Conservation (phyloP, 768 basidiomycete genomes). For the Cyathus striatus region DNA sequence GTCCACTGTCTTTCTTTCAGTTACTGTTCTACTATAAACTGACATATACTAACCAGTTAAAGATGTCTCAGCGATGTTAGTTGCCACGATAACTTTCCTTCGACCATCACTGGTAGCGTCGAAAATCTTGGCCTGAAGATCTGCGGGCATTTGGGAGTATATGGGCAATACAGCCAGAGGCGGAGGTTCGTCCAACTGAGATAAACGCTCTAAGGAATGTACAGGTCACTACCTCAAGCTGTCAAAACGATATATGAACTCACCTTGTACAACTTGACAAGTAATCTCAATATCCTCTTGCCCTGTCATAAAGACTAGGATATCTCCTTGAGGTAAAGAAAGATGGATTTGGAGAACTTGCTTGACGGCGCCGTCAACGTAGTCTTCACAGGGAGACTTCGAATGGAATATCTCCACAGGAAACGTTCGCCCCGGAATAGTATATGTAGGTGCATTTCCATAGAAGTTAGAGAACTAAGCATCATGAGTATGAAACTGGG, state of each 20-base stretch:
- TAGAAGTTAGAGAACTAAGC: conserved; percentile 92
- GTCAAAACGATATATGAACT: too few relatives aligned
- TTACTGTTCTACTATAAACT: background rate
- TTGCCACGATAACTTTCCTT: conserved; percentile 96
- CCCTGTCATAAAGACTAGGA: conserved; percentile 98
- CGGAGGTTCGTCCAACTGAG: conserved; percentile 87
- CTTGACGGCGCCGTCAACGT: conserved; percentile 97
- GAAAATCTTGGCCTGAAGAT: conserved; percentile 97
- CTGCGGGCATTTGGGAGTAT: conserved; percentile 99
- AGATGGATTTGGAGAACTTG: conserved; percentile 97
- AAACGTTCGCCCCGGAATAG: conserved; percentile 89
- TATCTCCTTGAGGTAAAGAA: conserved; percentile 88
- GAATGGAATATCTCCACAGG: conserved; percentile 95
- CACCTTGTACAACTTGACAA: conserved; percentile 89
- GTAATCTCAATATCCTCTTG: conserved; percentile 99
- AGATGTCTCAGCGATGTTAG: conserved; percentile 98
- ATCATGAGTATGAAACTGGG: background rate
- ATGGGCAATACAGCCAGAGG: conserved; percentile 92
- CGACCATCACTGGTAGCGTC: conserved; percentile 91
- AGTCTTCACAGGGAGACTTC: conserved; percentile 98
- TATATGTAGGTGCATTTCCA: conserved; percentile 91
- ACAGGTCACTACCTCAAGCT: too few relatives aligned
- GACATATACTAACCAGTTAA: conserved; percentile 61
- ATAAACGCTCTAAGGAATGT: conserved; percentile 71
- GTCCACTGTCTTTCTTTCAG: conserved; percentile 56